Conservation (phyloP, 208 protist genomes). For the Crithidia mellificae region DNA sequence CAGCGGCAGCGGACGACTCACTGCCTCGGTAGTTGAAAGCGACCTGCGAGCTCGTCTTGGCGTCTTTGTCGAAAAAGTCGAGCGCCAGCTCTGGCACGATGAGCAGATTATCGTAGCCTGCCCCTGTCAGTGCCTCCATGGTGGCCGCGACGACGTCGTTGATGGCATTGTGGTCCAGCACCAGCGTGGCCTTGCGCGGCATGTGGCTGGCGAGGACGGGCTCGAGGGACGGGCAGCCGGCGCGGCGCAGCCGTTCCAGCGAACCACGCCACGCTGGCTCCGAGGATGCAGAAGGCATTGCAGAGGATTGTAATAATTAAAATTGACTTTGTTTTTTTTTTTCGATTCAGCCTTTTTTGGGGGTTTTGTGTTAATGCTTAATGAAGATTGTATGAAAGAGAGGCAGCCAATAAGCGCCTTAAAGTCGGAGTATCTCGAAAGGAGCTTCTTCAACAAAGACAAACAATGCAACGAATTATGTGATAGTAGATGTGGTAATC, state of each 20-base stretch:
- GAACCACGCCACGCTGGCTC: conserved; percentile 9
- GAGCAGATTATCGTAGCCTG: conserved; percentile 7
- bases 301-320: too few relatives aligned
- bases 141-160: conserved; percentile 8
- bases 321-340: too few relatives aligned
- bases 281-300: background rate
- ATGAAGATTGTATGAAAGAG: too few relatives aligned
- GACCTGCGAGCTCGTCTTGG: conserved; percentile 8
- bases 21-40: background rate
- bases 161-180: conserved; percentile 24
- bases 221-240: conserved; percentile 20
- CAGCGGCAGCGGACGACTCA: background rate
- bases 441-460: too few relatives aligned
- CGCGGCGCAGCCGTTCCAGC: conserved; percentile 12
- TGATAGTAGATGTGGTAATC: too few relatives aligned
- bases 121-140: conserved; percentile 29
- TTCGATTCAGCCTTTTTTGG: too few relatives aligned
- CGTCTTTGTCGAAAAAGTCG: conserved; percentile 30
- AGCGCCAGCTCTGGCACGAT: conserved; percentile 32
- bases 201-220: conserved; percentile 3
- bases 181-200: conserved; percentile 18
- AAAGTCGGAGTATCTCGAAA: too few relatives aligned
- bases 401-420: too few relatives aligned
- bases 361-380: too few relatives aligned
- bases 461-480: too few relatives aligned